These are phyloP conservation scores for Penicillium odoratum DNA, from an alignment of 495 filamentous ascomycete species.

Conservation along the genomic window DNA sequence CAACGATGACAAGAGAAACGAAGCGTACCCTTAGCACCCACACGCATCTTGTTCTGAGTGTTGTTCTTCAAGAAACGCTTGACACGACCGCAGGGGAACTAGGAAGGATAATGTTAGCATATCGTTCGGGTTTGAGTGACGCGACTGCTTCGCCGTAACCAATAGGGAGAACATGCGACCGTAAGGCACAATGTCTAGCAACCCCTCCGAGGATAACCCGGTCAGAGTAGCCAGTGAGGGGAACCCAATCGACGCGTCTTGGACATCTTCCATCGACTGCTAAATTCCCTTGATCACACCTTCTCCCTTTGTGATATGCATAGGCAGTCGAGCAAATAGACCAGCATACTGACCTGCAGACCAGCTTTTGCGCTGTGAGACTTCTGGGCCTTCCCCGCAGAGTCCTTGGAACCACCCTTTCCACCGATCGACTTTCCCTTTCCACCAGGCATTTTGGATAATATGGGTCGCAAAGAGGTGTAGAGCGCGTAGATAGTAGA, in stretches of 20 bases:
- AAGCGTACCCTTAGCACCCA: conserved; percentile 81
- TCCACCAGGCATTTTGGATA: conserved; percentile 71
- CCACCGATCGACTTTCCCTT: conserved; percentile 95
- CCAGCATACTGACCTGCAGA: conserved; percentile 78
- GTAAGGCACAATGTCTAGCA: neutral
- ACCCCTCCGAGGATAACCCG: neutral
- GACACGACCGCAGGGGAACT: conserved; percentile 99
- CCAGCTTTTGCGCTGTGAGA: conserved; percentile 98
- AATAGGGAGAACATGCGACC: conserved; percentile 18
- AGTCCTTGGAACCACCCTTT: conserved; percentile 81
- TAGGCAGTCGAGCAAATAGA: conserved; percentile 5
- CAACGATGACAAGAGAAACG: neutral
- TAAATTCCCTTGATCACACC: conserved; percentile 13
- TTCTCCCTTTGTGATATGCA: conserved; percentile 5
- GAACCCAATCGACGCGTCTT: conserved; percentile 25
- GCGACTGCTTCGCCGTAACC: neutral
- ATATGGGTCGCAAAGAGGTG: conserved; percentile 30
- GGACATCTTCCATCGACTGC: conserved; percentile 10
- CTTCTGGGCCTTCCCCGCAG: conserved; percentile 85
- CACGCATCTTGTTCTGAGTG: conserved; percentile 99
- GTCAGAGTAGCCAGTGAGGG: conserved; percentile 12
- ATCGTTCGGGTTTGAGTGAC: neutral
- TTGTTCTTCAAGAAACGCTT: conserved; percentile 99
- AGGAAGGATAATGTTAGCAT: conserved; percentile 21
- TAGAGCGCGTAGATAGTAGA: conserved; percentile 25